Percentiles rank a stretch among this genome's conserved stretches.
Conservation (phyloP, 176 grass and related monocot genomes). For the Oryza officinalis region DNA sequence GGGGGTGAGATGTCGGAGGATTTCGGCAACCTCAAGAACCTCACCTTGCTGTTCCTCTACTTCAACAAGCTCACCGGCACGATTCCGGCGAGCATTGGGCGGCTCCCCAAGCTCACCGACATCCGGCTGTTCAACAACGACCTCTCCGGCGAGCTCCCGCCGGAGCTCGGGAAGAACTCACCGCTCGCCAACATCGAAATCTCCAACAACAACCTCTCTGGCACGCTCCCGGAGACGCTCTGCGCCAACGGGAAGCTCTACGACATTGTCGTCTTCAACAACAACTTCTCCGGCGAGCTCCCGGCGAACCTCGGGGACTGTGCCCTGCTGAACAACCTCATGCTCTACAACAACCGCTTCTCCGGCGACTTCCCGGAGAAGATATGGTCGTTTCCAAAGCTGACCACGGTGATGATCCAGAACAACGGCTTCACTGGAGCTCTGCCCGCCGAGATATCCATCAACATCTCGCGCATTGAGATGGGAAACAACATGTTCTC, state of each 20-base stretch:
- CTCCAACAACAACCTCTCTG: slow-evolving; percentile 52
- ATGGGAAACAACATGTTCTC: slow-evolving; percentile 65
- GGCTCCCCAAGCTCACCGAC: slow-evolving; percentile 36
- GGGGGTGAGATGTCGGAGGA: slow-evolving; percentile 55
- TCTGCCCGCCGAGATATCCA: slow-evolving; percentile 38
- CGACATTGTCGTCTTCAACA: slow-evolving; percentile 62
- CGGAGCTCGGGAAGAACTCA: slow-evolving; percentile 67
- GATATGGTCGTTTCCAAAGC: slow-evolving; percentile 46
- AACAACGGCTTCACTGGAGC: slow-evolving; percentile 62
- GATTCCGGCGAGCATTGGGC: slow-evolving; percentile 60
- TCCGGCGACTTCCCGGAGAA: slow-evolving; percentile 50
- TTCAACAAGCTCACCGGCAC: slow-evolving; percentile 52
- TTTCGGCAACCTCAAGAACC: slow-evolving; percentile 44
- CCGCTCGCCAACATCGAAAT: slow-evolving; percentile 57
- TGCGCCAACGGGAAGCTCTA: slow-evolving; percentile 44
- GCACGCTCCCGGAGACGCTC: slow-evolving; percentile 44
- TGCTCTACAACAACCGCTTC: slow-evolving; percentile 68
- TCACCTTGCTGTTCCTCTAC: slow-evolving; percentile 46
- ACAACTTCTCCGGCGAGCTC: slow-evolving; percentile 54
- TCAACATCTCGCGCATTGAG: slow-evolving; percentile 52
- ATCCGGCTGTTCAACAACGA: slow-evolving; percentile 59
- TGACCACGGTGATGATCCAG: slow-evolving; percentile 56
- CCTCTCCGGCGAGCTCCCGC: slow-evolving; percentile 57
- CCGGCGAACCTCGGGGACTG: slow-evolving; percentile 49
- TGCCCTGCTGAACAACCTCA: slow-evolving; percentile 25